Percentiles rank a stretch among this genome's conserved stretches.
Conservation (phyloP, 805 yeast species). For the Wickerhamiella siamensis region DNA sequence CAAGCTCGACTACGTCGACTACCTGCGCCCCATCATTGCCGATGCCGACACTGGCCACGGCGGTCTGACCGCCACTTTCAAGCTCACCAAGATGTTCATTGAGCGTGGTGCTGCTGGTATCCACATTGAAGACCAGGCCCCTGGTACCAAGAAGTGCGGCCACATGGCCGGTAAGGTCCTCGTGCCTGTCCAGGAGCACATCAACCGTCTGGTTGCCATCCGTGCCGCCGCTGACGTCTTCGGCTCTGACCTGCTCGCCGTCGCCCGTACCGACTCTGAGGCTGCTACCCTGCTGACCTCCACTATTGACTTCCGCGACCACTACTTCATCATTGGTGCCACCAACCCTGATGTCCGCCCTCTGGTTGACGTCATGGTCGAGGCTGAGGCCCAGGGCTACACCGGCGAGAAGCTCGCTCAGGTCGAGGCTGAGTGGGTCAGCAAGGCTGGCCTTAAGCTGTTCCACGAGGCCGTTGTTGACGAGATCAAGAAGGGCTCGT, state of each 20-base stretch:
- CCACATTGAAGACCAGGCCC: constrained; percentile 97
- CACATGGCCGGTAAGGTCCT: constrained; percentile 98
- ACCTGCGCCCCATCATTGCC: constrained; percentile 86
- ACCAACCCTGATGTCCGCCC: constrained; percentile 73
- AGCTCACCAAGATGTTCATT: constrained; percentile 87
- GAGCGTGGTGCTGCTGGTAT: constrained; percentile 99
- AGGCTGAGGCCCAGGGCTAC: constrained; percentile 64
- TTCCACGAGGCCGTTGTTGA: constrained; percentile 87
- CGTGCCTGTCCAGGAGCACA: constrained; percentile 95
- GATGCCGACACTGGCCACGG: constrained; percentile 99
- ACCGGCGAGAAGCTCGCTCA: constrained; percentile 55
- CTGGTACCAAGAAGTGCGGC: constrained; percentile 97
- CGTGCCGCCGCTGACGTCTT: constrained; percentile 91
- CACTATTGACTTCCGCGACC: constrained; percentile 89
- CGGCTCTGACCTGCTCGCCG: constrained; percentile 71
- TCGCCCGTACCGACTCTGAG: constrained; percentile 95
- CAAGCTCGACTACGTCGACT: constrained; percentile 64
- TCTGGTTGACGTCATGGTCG: constrained; percentile 61
- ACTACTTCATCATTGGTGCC: constrained; percentile 78
- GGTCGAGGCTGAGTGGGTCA: constrained; percentile 71
- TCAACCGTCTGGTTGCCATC: constrained; percentile 83
- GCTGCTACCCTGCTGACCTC: constrained; percentile 93
- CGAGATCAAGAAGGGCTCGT: constrained; percentile 48
- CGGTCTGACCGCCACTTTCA: constrained; percentile 91
- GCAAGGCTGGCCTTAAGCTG: constrained; percentile 68